phyloP scores from a whole-genome alignment of 2,329 filamentous ascomycete genomes.

The Xylaria hypoxylon region DNA sequence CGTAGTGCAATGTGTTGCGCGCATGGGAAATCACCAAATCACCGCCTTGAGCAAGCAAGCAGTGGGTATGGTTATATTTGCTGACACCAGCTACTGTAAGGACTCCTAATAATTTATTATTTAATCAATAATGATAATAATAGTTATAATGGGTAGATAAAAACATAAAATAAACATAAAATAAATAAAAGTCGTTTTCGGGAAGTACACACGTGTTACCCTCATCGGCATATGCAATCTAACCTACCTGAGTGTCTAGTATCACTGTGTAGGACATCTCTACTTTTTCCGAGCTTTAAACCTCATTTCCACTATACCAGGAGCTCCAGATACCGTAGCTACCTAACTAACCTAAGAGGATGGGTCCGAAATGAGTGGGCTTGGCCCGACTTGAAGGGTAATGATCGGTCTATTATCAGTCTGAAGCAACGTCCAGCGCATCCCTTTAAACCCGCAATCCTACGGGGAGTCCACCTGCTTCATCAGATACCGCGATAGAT shows the following conservation, averaged over 20 bases:
- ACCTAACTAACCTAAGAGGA: background rate
- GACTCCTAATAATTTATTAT: too few relatives aligned
- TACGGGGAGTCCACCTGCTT: background rate
- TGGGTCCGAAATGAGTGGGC: background rate
- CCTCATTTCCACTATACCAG: background rate
- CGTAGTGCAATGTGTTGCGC: background rate
- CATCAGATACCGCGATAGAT: slow-evolving; percentile 15
- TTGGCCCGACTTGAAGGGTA: slow-evolving; percentile 6
- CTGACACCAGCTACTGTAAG: slow-evolving; percentile 20
- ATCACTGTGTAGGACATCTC: too few relatives aligned
- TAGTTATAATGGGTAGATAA: too few relatives aligned
- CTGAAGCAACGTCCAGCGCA: slow-evolving; percentile 6
- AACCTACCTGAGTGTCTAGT: too few relatives aligned
- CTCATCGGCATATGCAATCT: background rate
- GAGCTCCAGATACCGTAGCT: too few relatives aligned
- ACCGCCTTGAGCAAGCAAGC: background rate
- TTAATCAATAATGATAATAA: too few relatives aligned
- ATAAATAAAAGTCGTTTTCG: background rate
- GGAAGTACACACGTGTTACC: slow-evolving; percentile 7
- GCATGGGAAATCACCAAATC: slow-evolving; percentile 7
- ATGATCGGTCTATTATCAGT: slow-evolving; percentile 18
- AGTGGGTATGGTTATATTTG: slow-evolving; percentile 16
- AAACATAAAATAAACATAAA: too few relatives aligned
- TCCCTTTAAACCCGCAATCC: slow-evolving; percentile 12
- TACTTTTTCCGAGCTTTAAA: slow-evolving; percentile 1